A percentile compares a stretch with the other conserved stretches of the same genome.
Conservation (phyloP, 345 rosid species). For the Citrus sp. region DNA sequence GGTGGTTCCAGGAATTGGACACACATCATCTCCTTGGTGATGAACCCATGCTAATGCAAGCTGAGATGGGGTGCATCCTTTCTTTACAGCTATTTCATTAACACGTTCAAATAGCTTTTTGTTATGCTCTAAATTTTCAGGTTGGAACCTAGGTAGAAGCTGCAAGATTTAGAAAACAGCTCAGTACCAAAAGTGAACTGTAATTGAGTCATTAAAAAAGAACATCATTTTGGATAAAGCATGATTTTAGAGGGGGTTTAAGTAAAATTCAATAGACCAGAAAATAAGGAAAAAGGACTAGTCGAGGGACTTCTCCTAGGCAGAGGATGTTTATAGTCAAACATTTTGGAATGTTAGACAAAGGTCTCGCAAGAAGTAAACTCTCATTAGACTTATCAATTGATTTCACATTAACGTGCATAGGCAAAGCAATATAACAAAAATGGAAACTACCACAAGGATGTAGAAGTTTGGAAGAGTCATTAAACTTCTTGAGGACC, state of each 20-base stretch:
- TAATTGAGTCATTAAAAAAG: background rate
- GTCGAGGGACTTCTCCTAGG: background rate
- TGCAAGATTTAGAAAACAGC: slow-evolving; percentile 15
- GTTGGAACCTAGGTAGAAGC: slow-evolving; percentile 53
- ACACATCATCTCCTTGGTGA: slow-evolving; percentile 59
- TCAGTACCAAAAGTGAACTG: background rate
- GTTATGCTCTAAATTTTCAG: slow-evolving; percentile 57
- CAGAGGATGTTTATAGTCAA: background rate
- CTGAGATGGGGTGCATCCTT: slow-evolving; percentile 55
- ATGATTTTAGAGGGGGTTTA: background rate
- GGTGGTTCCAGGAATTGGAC: slow-evolving; percentile 69
- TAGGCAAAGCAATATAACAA: background rate
- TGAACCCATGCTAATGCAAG: slow-evolving; percentile 74
- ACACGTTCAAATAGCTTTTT: slow-evolving; percentile 37
- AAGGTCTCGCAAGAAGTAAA: background rate
- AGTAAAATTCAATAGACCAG: background rate
- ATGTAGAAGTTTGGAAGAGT: background rate
- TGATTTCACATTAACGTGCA: background rate
- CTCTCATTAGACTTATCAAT: background rate
- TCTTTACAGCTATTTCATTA: slow-evolving; percentile 41
- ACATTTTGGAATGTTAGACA: background rate
- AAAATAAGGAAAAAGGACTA: background rate
- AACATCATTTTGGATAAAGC: background rate
- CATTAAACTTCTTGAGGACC: background rate
- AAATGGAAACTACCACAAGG: background rate